These are phyloP conservation scores for Suhomyces atakaporum DNA, from an alignment of 1,139 yeast genomes.

Conservation along the genomic window DNA sequence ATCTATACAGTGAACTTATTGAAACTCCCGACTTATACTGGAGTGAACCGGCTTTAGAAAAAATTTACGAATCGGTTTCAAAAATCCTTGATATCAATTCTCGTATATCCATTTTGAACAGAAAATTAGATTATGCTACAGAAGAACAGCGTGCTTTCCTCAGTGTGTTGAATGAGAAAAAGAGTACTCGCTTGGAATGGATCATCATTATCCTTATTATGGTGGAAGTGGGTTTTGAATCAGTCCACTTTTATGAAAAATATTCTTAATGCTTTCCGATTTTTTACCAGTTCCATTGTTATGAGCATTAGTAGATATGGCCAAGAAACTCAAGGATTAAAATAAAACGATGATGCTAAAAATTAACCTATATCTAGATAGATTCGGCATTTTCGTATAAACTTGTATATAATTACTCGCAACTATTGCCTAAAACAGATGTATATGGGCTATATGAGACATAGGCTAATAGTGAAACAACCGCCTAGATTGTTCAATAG, in stretches of 20 bases:
- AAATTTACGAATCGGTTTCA: constrained; percentile 69
- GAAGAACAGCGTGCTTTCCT: constrained; percentile 82
- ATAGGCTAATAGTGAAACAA: neutral
- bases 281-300: neutral
- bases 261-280: constrained; percentile 11
- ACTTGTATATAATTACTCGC: too few species aligned
- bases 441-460: neutral
- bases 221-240: constrained; percentile 82
- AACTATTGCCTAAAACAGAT: neutral
- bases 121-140: constrained; percentile 85
- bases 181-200: constrained; percentile 81
- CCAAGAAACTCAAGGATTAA: neutral
- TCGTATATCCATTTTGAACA: constrained; percentile 74
- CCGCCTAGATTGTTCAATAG: too few species aligned
- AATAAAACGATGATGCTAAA: too few species aligned
- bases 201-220: constrained; percentile 78
- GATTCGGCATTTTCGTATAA: too few species aligned
- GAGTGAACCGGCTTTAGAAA: constrained; percentile 85
- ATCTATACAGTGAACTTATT: constrained; percentile 82
- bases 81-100: constrained; percentile 73
- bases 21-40: constrained; percentile 93
- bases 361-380: too few species aligned
- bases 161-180: constrained; percentile 73
- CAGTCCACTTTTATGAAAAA: constrained; percentile 50
- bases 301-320: neutral